A percentile compares a stretch with the other conserved stretches of the same genome.
These are phyloP conservation scores for Neofusicoccum sp. DNA, from an alignment of 2,329 filamentous ascomycete genomes.

Conservation along the genomic window DNA sequence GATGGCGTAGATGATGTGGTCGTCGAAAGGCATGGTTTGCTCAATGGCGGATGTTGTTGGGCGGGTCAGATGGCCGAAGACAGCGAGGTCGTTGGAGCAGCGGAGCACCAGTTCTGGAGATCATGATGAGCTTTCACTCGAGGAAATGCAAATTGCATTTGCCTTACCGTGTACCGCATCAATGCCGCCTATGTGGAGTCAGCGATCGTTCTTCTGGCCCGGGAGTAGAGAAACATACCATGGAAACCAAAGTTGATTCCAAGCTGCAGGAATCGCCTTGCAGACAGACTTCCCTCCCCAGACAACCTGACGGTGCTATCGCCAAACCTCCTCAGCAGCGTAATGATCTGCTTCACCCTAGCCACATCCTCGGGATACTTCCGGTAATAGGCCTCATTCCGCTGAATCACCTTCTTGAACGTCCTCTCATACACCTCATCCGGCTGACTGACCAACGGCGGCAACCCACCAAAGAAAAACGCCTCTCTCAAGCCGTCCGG, in stretches of 20 bases:
- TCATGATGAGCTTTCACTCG: neutral
- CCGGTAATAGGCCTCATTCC: constrained; percentile 75
- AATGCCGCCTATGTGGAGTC: constrained; percentile 52
- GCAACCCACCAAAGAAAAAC: constrained; percentile 81
- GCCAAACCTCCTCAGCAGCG: constrained; percentile 58
- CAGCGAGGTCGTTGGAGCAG: constrained; percentile 69
- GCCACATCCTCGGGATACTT: constrained; percentile 82
- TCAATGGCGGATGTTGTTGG: constrained; percentile 70
- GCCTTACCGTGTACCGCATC: constrained; percentile 65
- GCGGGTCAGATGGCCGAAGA: constrained; percentile 72
- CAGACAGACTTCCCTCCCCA: constrained; percentile 69
- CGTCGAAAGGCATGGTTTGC: constrained; percentile 66
- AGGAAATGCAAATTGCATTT: neutral
- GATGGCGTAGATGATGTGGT: constrained; percentile 77
- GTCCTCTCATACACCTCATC: constrained; percentile 74
- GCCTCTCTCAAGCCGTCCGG: constrained; percentile 75
- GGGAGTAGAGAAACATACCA: constrained; percentile 39
- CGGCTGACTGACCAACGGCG: constrained; percentile 63
- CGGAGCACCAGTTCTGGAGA: constrained; percentile 61
- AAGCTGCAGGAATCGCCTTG: constrained; percentile 71
- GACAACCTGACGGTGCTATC: constrained; percentile 65
- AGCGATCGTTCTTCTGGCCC: too few species aligned
- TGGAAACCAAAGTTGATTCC: constrained; percentile 78
- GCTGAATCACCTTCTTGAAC: constrained; percentile 65
- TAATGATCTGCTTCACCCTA: constrained; percentile 64